These are phyloP conservation scores for Effrenium voratum DNA, from an alignment of 73 alveolate genomes.

Conservation along the genomic window DNA sequence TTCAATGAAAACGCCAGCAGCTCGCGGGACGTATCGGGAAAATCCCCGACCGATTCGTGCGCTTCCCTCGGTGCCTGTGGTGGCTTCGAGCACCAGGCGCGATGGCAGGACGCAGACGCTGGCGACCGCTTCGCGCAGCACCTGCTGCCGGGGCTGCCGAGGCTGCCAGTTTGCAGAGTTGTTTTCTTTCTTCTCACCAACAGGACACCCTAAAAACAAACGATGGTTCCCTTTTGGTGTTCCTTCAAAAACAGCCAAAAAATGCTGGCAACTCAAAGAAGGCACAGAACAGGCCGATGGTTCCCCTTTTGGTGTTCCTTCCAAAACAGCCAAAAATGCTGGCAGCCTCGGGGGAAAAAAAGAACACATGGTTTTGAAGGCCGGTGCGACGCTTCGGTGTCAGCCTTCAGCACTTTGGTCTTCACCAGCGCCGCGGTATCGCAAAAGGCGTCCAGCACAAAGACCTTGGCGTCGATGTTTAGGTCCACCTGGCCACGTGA, in stretches of 20 bases:
- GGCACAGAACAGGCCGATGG: no score
- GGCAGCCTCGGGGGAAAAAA: not conserved
- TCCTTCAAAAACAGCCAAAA: no score
- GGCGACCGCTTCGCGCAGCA: slow-evolving; percentile 58
- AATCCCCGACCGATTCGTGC: not conserved
- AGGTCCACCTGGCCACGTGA: slow-evolving; percentile 15
- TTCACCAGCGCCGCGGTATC: slow-evolving; percentile 63
- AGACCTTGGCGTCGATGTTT: slow-evolving; percentile 58
- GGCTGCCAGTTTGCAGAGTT: no score
- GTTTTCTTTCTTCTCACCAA: no score
- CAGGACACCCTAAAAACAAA: no score
- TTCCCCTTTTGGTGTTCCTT: no score
- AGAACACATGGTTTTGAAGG: not conserved
- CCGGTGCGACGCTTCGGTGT: not conserved
- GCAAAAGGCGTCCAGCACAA: slow-evolving; percentile 65
- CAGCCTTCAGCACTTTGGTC: slow-evolving; percentile 57
- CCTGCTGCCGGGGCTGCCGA: not conserved
- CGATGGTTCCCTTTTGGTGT: no score
- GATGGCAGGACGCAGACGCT: slow-evolving; percentile 61
- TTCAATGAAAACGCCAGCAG: no score
- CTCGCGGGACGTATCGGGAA: no score
- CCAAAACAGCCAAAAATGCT: not conserved
- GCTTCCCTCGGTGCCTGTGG: slow-evolving; percentile 1
- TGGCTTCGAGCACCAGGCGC: slow-evolving; percentile 56
- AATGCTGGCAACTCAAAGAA: no score